These are phyloP conservation scores for Bigelowiella natans DNA, from an alignment of 78 protist species.

Conservation along the genomic window DNA sequence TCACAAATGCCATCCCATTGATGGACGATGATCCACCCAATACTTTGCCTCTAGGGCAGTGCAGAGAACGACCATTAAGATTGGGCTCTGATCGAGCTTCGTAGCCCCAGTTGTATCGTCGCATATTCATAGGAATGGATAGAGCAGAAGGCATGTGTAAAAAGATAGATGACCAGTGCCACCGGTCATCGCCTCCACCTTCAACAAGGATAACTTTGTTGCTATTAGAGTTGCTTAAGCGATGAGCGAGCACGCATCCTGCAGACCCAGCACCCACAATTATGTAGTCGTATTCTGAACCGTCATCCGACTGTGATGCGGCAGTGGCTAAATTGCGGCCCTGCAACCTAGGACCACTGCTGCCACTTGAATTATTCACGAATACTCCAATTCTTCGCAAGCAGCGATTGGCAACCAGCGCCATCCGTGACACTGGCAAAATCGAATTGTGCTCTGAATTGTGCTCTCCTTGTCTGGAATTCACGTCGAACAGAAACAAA, in stretches of 20 bases:
- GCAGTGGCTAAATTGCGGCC: too few relatives aligned
- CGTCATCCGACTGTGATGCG: too few relatives aligned
- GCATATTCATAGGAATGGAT: constrained; percentile 5
- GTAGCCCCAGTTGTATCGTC: constrained; percentile 11
- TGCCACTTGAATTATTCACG: too few relatives aligned
- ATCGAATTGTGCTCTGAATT: too few relatives aligned
- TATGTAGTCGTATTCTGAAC: not conserved
- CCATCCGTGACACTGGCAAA: too few relatives aligned
- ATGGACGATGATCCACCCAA: constrained; percentile 36
- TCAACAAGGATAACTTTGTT: constrained; percentile 10
- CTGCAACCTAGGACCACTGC: too few relatives aligned
- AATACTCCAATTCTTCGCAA: too few relatives aligned
- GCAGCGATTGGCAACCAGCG: too few relatives aligned
- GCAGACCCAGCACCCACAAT: constrained; percentile 29
- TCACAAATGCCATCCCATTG: constrained; percentile 40
- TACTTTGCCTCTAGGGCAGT: constrained; percentile 32
- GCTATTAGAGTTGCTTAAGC: not conserved
- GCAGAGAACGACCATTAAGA: not conserved
- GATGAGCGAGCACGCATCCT: constrained; percentile 17
- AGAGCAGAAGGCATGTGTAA: not conserved
- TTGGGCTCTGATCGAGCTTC: not conserved
- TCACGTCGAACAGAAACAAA: too few relatives aligned
- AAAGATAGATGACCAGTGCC: not conserved
- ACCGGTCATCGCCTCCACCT: not conserved
- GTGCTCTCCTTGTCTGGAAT: too few relatives aligned